These are phyloP conservation scores for Blastomyces percursus DNA, from an alignment of 2,329 filamentous ascomycete species.

Conservation along the genomic window DNA sequence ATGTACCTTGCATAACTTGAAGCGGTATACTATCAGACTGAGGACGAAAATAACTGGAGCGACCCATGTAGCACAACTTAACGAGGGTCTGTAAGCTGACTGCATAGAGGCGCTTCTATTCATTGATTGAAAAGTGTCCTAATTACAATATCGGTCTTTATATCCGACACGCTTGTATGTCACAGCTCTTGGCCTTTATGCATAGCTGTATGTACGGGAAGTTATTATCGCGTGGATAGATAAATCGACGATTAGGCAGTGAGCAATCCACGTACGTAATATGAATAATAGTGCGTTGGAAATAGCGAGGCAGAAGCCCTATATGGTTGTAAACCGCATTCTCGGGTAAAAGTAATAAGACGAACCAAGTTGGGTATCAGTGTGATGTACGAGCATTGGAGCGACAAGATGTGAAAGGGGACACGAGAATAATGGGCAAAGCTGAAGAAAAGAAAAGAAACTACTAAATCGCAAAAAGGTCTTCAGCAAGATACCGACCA, in stretches of 20 bases:
- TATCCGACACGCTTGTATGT: neutral
- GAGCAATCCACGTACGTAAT: neutral
- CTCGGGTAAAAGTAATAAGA: neutral
- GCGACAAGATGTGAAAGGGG: neutral
- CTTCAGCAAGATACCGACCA: neutral
- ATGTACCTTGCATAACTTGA: neutral
- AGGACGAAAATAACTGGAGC: neutral
- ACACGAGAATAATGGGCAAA: neutral
- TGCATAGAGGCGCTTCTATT: neutral
- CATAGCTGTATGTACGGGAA: neutral
- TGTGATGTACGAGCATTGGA: neutral
- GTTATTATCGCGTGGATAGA: too few species aligned
- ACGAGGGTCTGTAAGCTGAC: neutral
- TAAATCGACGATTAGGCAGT: neutral
- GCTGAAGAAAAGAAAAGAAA: neutral
- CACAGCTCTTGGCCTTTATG: neutral
- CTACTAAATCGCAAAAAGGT: neutral
- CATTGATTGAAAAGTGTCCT: neutral
- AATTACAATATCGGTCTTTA: neutral
- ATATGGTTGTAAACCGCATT: neutral
- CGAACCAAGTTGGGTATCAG: slow-evolving; percentile 1
- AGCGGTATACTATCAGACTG: neutral
- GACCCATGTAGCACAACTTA: neutral
- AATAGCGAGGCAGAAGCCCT: neutral
- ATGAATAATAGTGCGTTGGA: neutral